These are phyloP conservation scores for Tetrapyrgos nigripes DNA, from an alignment of 1,284 basidiomycete genomes.

Conservation along the genomic window DNA sequence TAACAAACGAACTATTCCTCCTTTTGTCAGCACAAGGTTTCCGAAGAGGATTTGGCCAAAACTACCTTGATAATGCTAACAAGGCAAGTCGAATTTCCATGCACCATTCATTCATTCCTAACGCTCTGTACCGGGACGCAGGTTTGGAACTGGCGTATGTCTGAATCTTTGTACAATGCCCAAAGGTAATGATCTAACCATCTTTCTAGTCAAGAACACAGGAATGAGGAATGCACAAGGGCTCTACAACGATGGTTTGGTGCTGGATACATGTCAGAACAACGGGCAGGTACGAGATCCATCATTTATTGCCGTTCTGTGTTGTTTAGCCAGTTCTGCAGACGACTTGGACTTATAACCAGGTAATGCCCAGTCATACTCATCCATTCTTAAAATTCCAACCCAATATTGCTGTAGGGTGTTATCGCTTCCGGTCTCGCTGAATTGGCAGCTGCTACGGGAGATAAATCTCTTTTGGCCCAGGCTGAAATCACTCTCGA, in stretches of 20 bases:
- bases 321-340: constrained; percentile 21
- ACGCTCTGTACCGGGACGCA: constrained; percentile 16
- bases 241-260: constrained; percentile 58
- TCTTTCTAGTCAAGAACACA: constrained; percentile 45
- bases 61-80: constrained; percentile 53
- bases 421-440: constrained; percentile 59
- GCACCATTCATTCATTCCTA: not conserved
- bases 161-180: not conserved
- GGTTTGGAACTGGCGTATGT: constrained; percentile 57
- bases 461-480: constrained; percentile 43
- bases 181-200: constrained; percentile 1
- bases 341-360: constrained; percentile 65
- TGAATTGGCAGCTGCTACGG: constrained; percentile 48
- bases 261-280: constrained; percentile 46
- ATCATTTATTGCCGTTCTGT: not conserved
- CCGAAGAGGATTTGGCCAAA: constrained; percentile 40
- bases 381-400: not conserved
- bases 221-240: constrained; percentile 56
- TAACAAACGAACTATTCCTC: constrained; percentile 63
- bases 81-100: constrained; percentile 35
- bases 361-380: constrained; percentile 33
- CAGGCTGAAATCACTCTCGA: constrained; percentile 59
- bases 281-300: constrained; percentile 46
- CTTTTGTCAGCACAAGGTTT: constrained; percentile 54
- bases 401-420: constrained; percentile 35